A percentile compares a stretch with the other conserved stretches of the same genome.
These are phyloP conservation scores for Dothideomycetidae sp. DNA, from an alignment of 2,329 filamentous ascomycete species.

Conservation along the genomic window DNA sequence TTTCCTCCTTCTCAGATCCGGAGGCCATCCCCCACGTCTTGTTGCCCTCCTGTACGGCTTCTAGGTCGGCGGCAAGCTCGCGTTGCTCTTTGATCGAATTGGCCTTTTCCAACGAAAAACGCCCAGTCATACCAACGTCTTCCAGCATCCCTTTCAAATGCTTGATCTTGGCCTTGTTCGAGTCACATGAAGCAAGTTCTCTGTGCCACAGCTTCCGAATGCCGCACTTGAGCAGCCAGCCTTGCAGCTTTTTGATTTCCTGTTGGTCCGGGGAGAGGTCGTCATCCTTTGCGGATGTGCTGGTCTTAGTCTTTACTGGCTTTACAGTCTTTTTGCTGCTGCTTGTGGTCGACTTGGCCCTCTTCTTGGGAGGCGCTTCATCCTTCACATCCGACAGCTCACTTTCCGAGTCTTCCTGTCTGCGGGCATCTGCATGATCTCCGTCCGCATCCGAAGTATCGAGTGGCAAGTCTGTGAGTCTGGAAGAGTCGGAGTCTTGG, in stretches of 20 bases:
- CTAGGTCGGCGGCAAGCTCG: constrained; percentile 71
- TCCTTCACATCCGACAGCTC: constrained; percentile 68
- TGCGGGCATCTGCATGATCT: not conserved
- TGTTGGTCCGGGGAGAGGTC: constrained; percentile 49
- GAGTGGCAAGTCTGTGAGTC: not conserved
- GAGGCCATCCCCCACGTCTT: constrained; percentile 52
- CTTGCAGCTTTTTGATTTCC: constrained; percentile 79
- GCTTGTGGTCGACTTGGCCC: constrained; percentile 27
- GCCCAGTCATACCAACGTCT: constrained; percentile 75
- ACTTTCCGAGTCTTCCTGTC: constrained; percentile 30
- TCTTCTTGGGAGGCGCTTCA: constrained; percentile 50
- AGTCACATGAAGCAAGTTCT: constrained; percentile 64
- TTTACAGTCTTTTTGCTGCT: constrained; percentile 18
- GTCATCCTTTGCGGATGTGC: constrained; percentile 18
- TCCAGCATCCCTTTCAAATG: constrained; percentile 67
- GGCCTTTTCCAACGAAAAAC: constrained; percentile 74
- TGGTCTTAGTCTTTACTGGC: constrained; percentile 19
- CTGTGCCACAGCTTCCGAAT: constrained; percentile 83
- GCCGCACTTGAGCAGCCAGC: constrained; percentile 77
- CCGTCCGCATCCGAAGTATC: constrained; percentile 2
- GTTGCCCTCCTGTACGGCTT: constrained; percentile 70
- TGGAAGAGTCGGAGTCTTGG: not conserved
- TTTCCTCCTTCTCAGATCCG: constrained; percentile 16
- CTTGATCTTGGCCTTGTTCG: constrained; percentile 62
- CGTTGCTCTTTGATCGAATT: constrained; percentile 74